A percentile compares a stretch with the other conserved stretches of the same genome.
Conservation (phyloP, 2,329 filamentous ascomycete genomes). For the Zasmidium cellare region DNA sequence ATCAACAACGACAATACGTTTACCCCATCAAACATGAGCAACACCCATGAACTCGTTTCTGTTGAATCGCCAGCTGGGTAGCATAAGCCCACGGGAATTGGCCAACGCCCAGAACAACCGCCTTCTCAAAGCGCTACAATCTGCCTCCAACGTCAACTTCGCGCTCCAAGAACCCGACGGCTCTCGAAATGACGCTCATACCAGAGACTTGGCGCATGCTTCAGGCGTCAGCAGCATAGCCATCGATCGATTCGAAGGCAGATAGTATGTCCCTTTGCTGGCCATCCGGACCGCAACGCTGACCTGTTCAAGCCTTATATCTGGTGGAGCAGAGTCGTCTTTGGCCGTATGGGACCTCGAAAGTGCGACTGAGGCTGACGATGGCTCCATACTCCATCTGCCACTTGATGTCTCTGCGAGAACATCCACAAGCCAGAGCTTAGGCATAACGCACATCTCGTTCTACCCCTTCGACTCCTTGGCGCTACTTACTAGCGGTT, state of each 20-base stretch:
- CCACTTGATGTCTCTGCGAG: constrained; percentile 23
- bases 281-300: background rate
- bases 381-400: constrained; percentile 8
- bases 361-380: constrained; percentile 38
- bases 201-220: constrained; percentile 52
- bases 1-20: background rate
- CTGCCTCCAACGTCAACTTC: constrained; percentile 68
- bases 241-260: constrained; percentile 78
- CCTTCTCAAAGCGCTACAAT: constrained; percentile 68
- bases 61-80: constrained; percentile 73
- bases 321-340: constrained; percentile 81
- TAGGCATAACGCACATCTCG: constrained; percentile 72
- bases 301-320: constrained; percentile 62
- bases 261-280: constrained; percentile 55
- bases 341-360: constrained; percentile 89
- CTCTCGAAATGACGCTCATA: constrained; percentile 7
- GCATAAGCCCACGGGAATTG: constrained; percentile 63
- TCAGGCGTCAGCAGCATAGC: constrained; percentile 77
- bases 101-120: constrained; percentile 65
- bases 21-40: background rate
- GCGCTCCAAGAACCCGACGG: constrained; percentile 57
- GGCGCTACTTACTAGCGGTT: constrained; percentile 75
- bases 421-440: constrained; percentile 55
- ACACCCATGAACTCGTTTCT: constrained; percentile 69
- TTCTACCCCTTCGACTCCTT: constrained; percentile 78